Evolutionary conservation across 495 filamentous ascomycete species (phyloP).

Genomic region (Aspergillus hancockii): DNA sequence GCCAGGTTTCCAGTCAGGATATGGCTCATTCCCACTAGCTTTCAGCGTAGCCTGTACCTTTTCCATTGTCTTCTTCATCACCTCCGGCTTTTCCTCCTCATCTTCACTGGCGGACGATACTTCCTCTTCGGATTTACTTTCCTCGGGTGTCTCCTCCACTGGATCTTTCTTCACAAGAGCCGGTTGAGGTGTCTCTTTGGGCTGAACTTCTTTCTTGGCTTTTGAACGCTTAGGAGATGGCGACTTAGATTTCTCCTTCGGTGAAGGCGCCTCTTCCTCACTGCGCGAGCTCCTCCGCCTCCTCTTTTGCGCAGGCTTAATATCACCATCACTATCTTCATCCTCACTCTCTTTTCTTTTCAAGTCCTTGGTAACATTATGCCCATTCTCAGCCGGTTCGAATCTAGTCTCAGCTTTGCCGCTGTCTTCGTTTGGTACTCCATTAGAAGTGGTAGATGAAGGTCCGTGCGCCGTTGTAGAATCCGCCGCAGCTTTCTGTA

Average conservation of each 20-base stretch:
- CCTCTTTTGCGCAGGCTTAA: conserved; percentile 51
- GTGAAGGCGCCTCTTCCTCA: conserved; percentile 8
- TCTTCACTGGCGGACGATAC: conserved; percentile 54
- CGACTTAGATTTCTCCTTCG: conserved; percentile 30
- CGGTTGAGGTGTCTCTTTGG: conserved; percentile 25
- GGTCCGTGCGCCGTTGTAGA: conserved; percentile 16
- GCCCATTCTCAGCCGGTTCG: conserved; percentile 23
- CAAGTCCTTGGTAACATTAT: conserved; percentile 28
- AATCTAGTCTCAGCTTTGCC: conserved; percentile 25
- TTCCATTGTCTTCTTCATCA: conserved; percentile 74
- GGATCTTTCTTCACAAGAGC: conserved; percentile 35
- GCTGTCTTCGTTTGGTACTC: conserved; percentile 44
- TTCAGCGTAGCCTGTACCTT: conserved; percentile 79
- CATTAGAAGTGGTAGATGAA: conserved; percentile 24
- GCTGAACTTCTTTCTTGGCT: conserved; percentile 22
- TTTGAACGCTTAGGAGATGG: conserved; percentile 29
- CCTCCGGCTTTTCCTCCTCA: conserved; percentile 74
- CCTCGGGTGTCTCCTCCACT: conserved; percentile 36
- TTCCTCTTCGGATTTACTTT: conserved; percentile 48
- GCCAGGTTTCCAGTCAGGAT: conserved; percentile 90
- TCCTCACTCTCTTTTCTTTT: conserved; percentile 43
- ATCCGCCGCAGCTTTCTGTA: conserved; percentile 23
- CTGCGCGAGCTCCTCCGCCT: conserved; percentile 31
- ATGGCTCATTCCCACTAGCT: conserved; percentile 70
- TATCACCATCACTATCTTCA: conserved; percentile 52